Percentiles rank a stretch among this genome's conserved stretches.
Evolutionary conservation across 2,329 filamentous ascomycete genomes (phyloP).

Genomic region (Pyrenochaeta sp.): DNA sequence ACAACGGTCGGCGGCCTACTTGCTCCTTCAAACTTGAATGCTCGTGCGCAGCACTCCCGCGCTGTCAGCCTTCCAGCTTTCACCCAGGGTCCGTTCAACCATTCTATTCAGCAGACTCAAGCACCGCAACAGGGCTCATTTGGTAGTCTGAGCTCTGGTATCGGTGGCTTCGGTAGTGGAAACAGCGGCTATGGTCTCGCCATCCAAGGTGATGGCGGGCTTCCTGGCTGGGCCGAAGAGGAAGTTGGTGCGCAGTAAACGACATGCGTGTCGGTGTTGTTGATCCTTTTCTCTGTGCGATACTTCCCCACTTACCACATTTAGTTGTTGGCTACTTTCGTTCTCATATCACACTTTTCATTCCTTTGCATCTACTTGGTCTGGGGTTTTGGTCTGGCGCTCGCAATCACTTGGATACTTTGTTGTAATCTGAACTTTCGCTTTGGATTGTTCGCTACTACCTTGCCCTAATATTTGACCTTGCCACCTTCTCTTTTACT

Average conservation of each 20-base stretch:
- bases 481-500: conserved; percentile 28
- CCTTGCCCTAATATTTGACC: conserved; percentile 24
- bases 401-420: conserved; percentile 26
- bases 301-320: conserved; percentile 35
- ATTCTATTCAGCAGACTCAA: conserved; percentile 50
- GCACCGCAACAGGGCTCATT: conserved; percentile 58
- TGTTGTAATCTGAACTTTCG: conserved; percentile 31
- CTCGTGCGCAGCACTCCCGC: conserved; percentile 72
- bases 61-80: conserved; percentile 87
- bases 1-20: conserved; percentile 80
- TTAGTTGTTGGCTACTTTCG: conserved; percentile 36
- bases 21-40: conserved; percentile 71
- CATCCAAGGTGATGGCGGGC: conserved; percentile 64
- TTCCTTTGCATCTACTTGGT: conserved; percentile 12
- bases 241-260: conserved; percentile 64
- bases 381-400: conserved; percentile 15
- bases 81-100: conserved; percentile 65
- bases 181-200: conserved; percentile 67
- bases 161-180: conserved; percentile 63
- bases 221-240: conserved; percentile 71
- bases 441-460: conserved; percentile 7
- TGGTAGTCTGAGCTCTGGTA: conserved; percentile 66
- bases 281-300: conserved; percentile 43
- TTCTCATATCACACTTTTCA: conserved; percentile 7
- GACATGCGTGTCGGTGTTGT: conserved; percentile 1